These are phyloP conservation scores for Gentiana macrophylla DNA, from an alignment of 257 asterid species.

Conservation along the genomic window DNA sequence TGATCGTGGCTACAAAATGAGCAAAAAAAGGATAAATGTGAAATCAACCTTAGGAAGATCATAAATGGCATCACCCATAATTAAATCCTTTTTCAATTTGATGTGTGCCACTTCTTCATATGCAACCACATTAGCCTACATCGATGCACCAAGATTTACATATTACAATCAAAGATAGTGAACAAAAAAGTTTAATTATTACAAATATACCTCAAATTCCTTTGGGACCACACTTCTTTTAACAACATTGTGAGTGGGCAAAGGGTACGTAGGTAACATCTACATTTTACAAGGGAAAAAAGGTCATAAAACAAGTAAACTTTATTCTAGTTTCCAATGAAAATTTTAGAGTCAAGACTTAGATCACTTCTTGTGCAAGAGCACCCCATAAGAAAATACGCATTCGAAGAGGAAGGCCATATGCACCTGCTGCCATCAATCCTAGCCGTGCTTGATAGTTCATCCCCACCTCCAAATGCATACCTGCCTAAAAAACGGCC, in stretches of 20 bases:
- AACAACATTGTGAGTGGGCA: conserved; percentile 66
- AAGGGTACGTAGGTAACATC: conserved; percentile 69
- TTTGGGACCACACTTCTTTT: conserved; percentile 43
- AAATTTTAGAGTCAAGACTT: not conserved
- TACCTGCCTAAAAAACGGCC: conserved; percentile 61
- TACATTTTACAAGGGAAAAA: conserved; percentile 10
- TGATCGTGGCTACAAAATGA: no score
- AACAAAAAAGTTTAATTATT: not conserved
- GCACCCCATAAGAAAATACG: conserved; percentile 86
- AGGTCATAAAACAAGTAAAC: not conserved
- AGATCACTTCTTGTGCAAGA: conserved; percentile 46
- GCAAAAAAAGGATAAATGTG: no score
- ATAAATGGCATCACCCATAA: conserved; percentile 65
- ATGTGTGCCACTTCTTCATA: no score
- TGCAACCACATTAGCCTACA: conserved; percentile 45
- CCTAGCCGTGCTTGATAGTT: conserved; percentile 73
- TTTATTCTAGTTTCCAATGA: not conserved
- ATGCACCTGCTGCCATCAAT: conserved; percentile 81
- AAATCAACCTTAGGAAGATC: conserved; percentile 57
- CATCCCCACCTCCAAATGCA: conserved; percentile 55
- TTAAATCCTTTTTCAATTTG: conserved; percentile 15
- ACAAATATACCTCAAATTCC: conserved; percentile 54
- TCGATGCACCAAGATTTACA: not conserved
- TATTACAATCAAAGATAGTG: not conserved
- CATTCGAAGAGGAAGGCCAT: conserved; percentile 81